Conservation (phyloP, 2,329 filamentous ascomycete genomes). For the Aspergillus ochraceus region DNA sequence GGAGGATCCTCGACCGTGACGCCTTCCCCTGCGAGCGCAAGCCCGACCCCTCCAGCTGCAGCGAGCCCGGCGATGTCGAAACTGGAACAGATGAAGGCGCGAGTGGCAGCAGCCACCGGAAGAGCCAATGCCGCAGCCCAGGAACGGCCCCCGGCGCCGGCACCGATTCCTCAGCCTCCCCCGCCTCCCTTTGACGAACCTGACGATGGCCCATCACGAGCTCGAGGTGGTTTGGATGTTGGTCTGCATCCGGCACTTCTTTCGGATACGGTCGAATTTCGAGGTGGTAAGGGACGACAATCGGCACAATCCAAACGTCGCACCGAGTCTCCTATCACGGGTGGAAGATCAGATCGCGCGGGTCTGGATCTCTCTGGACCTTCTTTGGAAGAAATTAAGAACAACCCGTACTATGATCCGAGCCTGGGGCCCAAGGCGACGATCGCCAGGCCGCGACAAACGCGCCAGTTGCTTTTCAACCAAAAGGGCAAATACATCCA, state of each 20-base stretch:
- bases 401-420: conserved; percentile 83
- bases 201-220: conserved; percentile 51
- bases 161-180: conserved; percentile 31
- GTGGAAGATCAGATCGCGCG: conserved; percentile 45
- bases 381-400: conserved; percentile 58
- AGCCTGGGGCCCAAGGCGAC: conserved; percentile 61
- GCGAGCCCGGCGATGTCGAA: conserved; percentile 55
- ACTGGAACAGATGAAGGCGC: conserved; percentile 76
- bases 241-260: conserved; percentile 75
- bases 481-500: conserved; percentile 96
- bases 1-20: conserved; percentile 26
- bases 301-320: conserved; percentile 53
- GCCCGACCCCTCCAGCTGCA: conserved; percentile 34
- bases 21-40: conserved; percentile 36
- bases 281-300: conserved; percentile 42
- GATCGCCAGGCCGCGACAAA: conserved; percentile 62
- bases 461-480: conserved; percentile 83
- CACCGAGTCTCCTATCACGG: conserved; percentile 42
- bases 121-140: conserved; percentile 44
- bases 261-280: conserved; percentile 49
- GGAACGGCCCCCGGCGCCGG: conserved; percentile 42
- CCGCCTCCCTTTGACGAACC: conserved; percentile 49
- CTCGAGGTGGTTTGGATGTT: conserved; percentile 69
- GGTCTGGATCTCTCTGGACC: conserved; percentile 59
- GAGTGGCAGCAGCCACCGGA: conserved; percentile 72